A percentile compares a stretch with the other conserved stretches of the same genome.
phyloP scores from a whole-genome alignment of 441 rosid species.

The Aleurites moluccanus region DNA sequence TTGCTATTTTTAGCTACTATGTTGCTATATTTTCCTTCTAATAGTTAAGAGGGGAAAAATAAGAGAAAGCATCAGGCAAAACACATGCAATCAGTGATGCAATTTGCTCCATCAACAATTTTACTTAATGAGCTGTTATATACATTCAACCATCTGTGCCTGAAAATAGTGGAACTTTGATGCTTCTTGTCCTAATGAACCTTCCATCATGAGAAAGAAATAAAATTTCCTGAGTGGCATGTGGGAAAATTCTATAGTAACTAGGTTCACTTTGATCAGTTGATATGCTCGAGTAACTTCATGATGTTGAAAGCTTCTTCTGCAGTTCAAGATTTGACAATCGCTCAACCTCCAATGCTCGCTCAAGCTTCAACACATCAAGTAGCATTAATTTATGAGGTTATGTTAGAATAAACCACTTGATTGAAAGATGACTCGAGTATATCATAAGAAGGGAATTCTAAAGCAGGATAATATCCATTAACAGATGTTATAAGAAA shows the following conservation, averaged over 20 bases:
- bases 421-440: background rate
- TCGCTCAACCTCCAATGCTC: constrained; percentile 80
- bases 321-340: constrained; percentile 64
- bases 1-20: too few species aligned
- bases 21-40: too few species aligned
- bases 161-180: background rate
- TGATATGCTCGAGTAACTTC: constrained; percentile 32
- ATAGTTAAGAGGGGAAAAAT: too few species aligned
- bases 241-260: background rate
- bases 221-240: background rate
- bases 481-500: background rate
- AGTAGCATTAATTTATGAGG: background rate
- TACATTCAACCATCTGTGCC: background rate
- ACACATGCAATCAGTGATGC: background rate
- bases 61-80: too few species aligned
- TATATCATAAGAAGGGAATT: background rate
- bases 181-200: background rate
- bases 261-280: constrained; percentile 31
- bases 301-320: constrained; percentile 49
- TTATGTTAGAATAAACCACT: constrained; percentile 14
- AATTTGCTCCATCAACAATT: background rate
- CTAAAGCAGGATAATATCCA: background rate
- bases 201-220: background rate
- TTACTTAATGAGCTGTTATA: constrained; percentile 4
- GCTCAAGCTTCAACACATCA: constrained; percentile 55